A percentile compares a stretch with the other conserved stretches of the same genome.
Evolutionary conservation across 805 yeast genomes (phyloP).

Genomic region (Teunomyces funiuensis): DNA sequence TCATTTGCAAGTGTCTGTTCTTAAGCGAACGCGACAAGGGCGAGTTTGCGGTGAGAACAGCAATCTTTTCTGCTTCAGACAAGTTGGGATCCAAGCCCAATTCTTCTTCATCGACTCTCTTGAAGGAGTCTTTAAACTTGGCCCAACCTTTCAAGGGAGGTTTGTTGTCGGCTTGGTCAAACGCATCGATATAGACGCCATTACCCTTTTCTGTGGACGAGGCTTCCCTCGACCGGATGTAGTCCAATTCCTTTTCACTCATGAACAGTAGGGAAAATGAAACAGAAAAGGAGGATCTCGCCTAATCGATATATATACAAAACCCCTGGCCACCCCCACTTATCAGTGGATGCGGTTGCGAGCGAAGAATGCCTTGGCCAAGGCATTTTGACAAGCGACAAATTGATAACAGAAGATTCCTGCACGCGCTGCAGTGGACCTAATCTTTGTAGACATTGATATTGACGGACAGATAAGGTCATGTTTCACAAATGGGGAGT

Average conservation of each 20-base stretch:
- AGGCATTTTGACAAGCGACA: not conserved
- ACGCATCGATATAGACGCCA: constrained; percentile 37
- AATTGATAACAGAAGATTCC: not conserved
- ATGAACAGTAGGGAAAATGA: too few relatives aligned
- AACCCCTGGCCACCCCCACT: not conserved
- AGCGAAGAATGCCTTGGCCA: not conserved
- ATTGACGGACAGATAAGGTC: too few relatives aligned
- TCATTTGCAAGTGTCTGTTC: constrained; percentile 73
- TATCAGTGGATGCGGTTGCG: not conserved
- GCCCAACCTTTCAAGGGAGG: constrained; percentile 16
- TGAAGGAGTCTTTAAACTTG: constrained; percentile 32
- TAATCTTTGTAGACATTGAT: too few relatives aligned
- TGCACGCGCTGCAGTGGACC: not conserved
- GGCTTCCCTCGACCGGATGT: constrained; percentile 38
- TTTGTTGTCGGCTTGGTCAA: constrained; percentile 20
- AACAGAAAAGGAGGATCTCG: too few relatives aligned
- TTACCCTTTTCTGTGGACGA: constrained; percentile 38
- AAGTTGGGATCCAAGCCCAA: constrained; percentile 46
- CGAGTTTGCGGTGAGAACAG: constrained; percentile 43
- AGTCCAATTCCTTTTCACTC: constrained; percentile 38
- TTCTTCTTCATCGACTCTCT: constrained; percentile 31
- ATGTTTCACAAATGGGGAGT: too few relatives aligned
- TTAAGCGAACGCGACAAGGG: constrained; percentile 53
- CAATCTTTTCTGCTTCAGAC: constrained; percentile 46
- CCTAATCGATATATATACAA: not conserved